A percentile compares a stretch with the other conserved stretches of the same genome.
Conservation (phyloP, 345 rosid genomes). For the Corchorus olitorius region DNA sequence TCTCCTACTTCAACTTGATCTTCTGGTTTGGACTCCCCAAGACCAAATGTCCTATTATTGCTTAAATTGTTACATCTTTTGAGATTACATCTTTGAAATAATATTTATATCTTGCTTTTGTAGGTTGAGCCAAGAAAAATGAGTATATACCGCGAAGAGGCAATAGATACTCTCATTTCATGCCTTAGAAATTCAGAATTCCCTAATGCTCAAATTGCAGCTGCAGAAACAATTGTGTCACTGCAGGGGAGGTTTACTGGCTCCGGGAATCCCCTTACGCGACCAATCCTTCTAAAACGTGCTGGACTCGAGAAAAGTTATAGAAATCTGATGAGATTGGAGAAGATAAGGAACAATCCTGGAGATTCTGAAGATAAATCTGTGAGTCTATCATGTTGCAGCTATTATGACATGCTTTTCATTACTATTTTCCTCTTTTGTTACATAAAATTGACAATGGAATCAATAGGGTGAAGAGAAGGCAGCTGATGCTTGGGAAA, state of each 20-base stretch:
- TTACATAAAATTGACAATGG: conserved; percentile 3
- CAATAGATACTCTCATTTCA: conserved; percentile 61
- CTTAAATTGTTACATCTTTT: too few species aligned
- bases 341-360: conserved; percentile 34
- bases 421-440: background rate
- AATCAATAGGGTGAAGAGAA: conserved; percentile 54
- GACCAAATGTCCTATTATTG: too few species aligned
- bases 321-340: conserved; percentile 43
- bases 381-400: conserved; percentile 36
- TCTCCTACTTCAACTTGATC: conserved; percentile 73
- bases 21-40: conserved; percentile 58
- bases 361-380: conserved; percentile 47
- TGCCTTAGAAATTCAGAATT: conserved; percentile 55
- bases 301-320: conserved; percentile 54
- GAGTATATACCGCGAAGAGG: conserved; percentile 79
- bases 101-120: conserved; percentile 21
- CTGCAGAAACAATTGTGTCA: conserved; percentile 53
- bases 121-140: conserved; percentile 74
- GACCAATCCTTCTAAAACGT: conserved; percentile 56
- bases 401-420: background rate
- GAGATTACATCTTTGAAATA: background rate
- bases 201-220: conserved; percentile 59
- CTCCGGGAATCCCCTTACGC: conserved; percentile 55
- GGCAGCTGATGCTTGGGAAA: conserved; percentile 71
- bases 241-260: conserved; percentile 66